phyloP scores from a whole-genome alignment of 306 rosid species.

The Begonia loranthoides region DNA sequence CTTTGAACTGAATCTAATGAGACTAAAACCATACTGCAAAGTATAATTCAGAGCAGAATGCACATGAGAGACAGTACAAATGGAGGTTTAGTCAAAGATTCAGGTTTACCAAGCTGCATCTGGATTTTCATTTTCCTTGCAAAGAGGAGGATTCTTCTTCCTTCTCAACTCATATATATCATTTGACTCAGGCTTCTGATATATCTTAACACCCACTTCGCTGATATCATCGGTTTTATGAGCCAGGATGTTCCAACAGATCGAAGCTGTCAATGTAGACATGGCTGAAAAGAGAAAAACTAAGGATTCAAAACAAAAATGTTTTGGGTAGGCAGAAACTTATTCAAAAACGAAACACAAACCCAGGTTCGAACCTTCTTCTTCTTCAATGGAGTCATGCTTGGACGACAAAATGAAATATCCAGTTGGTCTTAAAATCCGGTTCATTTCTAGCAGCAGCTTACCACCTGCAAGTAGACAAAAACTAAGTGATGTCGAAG shows the following conservation, averaged over 20 bases:
- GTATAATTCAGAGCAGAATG: too few relatives aligned
- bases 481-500: not conserved
- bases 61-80: too few relatives aligned
- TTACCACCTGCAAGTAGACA: conserved; percentile 51
- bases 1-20: too few relatives aligned
- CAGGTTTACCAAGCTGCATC: conserved; percentile 78
- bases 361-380: conserved; percentile 49
- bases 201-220: conserved; percentile 78
- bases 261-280: conserved; percentile 49
- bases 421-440: conserved; percentile 77
- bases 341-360: not conserved
- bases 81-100: not conserved
- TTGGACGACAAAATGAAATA: conserved; percentile 78
- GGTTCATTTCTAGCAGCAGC: conserved; percentile 85
- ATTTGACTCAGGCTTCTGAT: conserved; percentile 87
- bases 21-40: too few relatives aligned
- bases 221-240: conserved; percentile 78
- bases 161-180: conserved; percentile 69
- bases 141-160: conserved; percentile 70
- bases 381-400: conserved; percentile 70
- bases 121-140: conserved; percentile 85
- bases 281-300: conserved; percentile 48
- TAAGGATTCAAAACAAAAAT: not conserved
- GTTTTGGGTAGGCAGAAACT: not conserved
- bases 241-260: conserved; percentile 96